Conservation (phyloP, 139 green algal genomes). For the Chlorella sp. region DNA sequence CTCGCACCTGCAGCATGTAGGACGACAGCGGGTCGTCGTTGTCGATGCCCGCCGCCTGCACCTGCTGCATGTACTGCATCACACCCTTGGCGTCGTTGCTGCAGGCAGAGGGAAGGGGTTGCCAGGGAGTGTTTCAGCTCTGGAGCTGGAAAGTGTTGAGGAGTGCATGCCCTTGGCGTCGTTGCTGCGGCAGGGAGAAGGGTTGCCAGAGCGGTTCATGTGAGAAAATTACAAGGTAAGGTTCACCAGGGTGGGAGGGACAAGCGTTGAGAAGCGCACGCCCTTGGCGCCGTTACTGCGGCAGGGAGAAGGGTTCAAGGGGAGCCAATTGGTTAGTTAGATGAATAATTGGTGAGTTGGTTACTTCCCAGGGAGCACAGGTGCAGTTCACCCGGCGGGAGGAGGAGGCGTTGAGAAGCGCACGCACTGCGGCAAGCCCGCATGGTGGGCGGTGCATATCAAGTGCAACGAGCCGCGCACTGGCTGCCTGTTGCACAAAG, state of each 20-base stretch:
- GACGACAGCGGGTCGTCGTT: constrained; percentile 62
- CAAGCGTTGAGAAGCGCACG: neutral
- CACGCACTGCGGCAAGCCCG: no score
- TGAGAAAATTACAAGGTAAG: no score
- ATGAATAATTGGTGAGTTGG: no score
- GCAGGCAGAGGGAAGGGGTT: neutral
- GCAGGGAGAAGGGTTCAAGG: no score
- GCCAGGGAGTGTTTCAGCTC: no score
- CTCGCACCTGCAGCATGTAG: constrained; percentile 90
- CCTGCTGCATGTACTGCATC: constrained; percentile 87
- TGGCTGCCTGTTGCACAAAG: neutral
- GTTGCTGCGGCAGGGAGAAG: constrained; percentile 24
- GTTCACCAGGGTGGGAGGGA: neutral
- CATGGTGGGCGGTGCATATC: no score
- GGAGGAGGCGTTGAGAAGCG: no score
- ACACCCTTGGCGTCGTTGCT: constrained; percentile 82
- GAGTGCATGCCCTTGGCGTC: constrained; percentile 88
- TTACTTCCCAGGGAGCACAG: no score
- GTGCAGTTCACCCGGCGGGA: no score
- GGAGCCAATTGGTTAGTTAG: no score
- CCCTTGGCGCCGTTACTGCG: neutral
- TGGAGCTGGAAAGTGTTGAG: no score
- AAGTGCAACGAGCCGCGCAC: neutral
- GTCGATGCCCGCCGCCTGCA: constrained; percentile 74
- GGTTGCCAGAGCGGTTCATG: no score